Percentiles rank a stretch among this genome's conserved stretches.
Evolutionary conservation across 1,139 yeast species (phyloP).

Genomic region (Arxiozyma slooffiae): DNA sequence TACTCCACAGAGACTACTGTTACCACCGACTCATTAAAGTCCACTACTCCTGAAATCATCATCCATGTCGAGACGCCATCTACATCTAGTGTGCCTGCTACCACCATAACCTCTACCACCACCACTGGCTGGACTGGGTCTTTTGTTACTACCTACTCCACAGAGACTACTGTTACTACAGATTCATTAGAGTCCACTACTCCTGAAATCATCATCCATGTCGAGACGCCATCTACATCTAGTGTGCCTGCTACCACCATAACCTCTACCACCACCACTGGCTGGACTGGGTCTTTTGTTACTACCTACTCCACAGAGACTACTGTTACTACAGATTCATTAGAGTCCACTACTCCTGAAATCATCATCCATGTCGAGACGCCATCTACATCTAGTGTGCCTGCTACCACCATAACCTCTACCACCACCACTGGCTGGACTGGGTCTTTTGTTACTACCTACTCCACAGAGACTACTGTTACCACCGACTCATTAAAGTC

Average conservation of each 20-base stretch:
- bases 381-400: slow-evolving; percentile 6
- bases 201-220: no score
- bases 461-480: slow-evolving; percentile 7
- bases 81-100: slow-evolving; percentile 3
- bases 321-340: slow-evolving; percentile 1
- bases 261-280: slow-evolving; percentile 19
- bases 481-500: neutral
- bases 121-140: no score
- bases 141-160: no score
- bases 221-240: no score
- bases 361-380: slow-evolving; percentile 16
- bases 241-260: slow-evolving; percentile 8
- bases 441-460: slow-evolving; percentile 6
- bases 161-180: no score
- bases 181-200: no score
- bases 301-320: slow-evolving; percentile 14
- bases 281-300: slow-evolving; percentile 25
- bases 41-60: slow-evolving; percentile 10
- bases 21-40: slow-evolving; percentile 7
- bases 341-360: slow-evolving; percentile 10
- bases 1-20: slow-evolving; percentile 13
- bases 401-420: neutral
- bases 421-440: slow-evolving; percentile 7
- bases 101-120: slow-evolving; percentile 9
- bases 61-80: slow-evolving; percentile 12